Evolutionary conservation across 306 rosid species (phyloP).

Genomic region (Betula pendula): DNA sequence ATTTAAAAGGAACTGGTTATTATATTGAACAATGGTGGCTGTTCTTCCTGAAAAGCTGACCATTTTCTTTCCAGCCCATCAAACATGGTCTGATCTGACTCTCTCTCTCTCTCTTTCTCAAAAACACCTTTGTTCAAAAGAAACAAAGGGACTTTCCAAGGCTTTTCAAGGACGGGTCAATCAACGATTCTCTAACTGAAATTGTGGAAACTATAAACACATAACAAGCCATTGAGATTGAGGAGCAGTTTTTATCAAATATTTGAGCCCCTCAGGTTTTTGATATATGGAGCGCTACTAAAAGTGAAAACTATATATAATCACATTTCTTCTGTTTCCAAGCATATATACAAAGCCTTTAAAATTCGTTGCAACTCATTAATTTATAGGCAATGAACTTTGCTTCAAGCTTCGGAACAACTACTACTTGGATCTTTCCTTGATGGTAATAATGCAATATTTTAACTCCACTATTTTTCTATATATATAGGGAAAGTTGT

Average conservation of each 20-base stretch:
- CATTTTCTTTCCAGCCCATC: constrained; percentile 56
- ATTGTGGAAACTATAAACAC: constrained; percentile 4
- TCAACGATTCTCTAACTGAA: constrained; percentile 32
- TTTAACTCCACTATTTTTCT: constrained; percentile 2
- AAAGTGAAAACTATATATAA: not conserved
- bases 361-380: not conserved
- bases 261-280: constrained; percentile 3
- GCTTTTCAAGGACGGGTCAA: constrained; percentile 42
- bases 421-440: constrained; percentile 15
- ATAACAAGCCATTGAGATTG: constrained; percentile 4
- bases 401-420: constrained; percentile 8
- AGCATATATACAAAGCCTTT: not conserved
- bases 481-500: not conserved
- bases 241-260: not conserved
- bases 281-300: not conserved
- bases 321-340: not conserved
- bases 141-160: constrained; percentile 21
- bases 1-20: not conserved
- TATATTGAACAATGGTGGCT: constrained; percentile 36
- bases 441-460: constrained; percentile 21
- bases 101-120: constrained; percentile 28
- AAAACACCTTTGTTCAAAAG: constrained; percentile 30
- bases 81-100: constrained; percentile 42
- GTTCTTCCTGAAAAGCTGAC: constrained; percentile 59
- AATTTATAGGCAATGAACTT: not conserved